Evolutionary conservation across 1,139 yeast genomes (phyloP), one percentile per base, ranked within the genome.

Genomic region (Protomyces macrosporus): DNA sequence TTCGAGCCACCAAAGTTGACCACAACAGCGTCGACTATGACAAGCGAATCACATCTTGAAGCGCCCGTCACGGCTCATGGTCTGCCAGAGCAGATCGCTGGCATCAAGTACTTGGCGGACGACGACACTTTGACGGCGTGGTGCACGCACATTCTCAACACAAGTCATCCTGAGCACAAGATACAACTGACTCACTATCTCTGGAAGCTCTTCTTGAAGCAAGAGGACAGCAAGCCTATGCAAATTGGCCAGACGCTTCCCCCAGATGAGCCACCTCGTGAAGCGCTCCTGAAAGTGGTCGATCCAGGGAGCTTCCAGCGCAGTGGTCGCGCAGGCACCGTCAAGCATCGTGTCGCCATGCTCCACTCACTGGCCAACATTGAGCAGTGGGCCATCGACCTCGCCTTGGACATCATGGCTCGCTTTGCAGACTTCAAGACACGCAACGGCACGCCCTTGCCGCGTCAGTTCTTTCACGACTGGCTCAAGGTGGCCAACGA

Each of bases 401-500:
- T 57, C 32, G 60, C 60, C 12, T 55, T 57, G 37, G 60, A 57
- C 50, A 50, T 57, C 45, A 48, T 53, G 33, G 55, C 55, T 3
- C 60, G 60, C n/a, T 57, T 57, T 39, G 48, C 60, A 34, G n/a
- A 16, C 12, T 57, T 57, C 23, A 5, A 4, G 10, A 57, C 60
- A 5, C 7, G 36, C 14, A 48, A 16, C 6, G 55, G 55, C 16
- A 36, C 39, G n/a, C 32, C 53, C n/a, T 53, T 57, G 14, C 60
- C 60, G 16, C 48, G 60, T 14, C 60, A 57, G 37, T 57, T 57
- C 55, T 57, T 57, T 53, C 55, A 36, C 30, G 60, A 57, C n/a
- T 57, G 60, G 60, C 39, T 57, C 55, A 57, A 57, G 42, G 60
- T 57, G n/a, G 60, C 60, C 48, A 57, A 57, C 48, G 60, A 57